Percentiles rank a stretch among this genome's conserved stretches.
phyloP scores from a whole-genome alignment of 2,329 filamentous ascomycete species.

The Neocatenulostroma microsporum region DNA sequence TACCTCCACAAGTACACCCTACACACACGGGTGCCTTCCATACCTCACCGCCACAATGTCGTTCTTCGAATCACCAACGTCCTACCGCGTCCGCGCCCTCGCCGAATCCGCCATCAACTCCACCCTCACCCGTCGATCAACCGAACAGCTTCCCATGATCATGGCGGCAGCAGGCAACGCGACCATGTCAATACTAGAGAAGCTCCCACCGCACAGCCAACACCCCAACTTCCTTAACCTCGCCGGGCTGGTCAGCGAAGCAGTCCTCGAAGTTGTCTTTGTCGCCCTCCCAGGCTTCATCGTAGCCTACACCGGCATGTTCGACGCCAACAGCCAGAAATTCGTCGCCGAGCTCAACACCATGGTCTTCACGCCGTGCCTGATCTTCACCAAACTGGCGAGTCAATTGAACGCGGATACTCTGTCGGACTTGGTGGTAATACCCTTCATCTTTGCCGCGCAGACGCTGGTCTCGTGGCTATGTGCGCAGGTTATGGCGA shows the following conservation, averaged over 20 bases:
- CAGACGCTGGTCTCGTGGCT: conserved; percentile 82
- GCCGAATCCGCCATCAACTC: conserved; percentile 29
- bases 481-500: conserved; percentile 63
- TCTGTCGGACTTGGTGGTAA: conserved; percentile 80
- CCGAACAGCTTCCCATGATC: conserved; percentile 19
- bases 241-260: conserved; percentile 80
- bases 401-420: conserved; percentile 90
- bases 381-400: conserved; percentile 95
- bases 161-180: conserved; percentile 26
- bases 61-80: conserved; percentile 43
- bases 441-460: conserved; percentile 82
- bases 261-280: conserved; percentile 89
- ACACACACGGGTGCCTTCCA: background rate
- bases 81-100: conserved; percentile 33
- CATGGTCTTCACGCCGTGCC: conserved; percentile 89
- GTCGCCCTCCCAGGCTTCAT: conserved; percentile 93
- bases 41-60: conserved; percentile 25
- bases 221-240: conserved; percentile 64
- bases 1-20: background rate
- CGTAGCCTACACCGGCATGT: conserved; percentile 80
- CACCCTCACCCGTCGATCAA: conserved; percentile 31
- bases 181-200: conserved; percentile 18
- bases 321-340: conserved; percentile 92
- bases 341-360: conserved; percentile 96
- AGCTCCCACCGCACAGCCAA: conserved; percentile 13